Conservation (phyloP, 2,329 filamentous ascomycete genomes). For the Fusarium fracticaudum region DNA sequence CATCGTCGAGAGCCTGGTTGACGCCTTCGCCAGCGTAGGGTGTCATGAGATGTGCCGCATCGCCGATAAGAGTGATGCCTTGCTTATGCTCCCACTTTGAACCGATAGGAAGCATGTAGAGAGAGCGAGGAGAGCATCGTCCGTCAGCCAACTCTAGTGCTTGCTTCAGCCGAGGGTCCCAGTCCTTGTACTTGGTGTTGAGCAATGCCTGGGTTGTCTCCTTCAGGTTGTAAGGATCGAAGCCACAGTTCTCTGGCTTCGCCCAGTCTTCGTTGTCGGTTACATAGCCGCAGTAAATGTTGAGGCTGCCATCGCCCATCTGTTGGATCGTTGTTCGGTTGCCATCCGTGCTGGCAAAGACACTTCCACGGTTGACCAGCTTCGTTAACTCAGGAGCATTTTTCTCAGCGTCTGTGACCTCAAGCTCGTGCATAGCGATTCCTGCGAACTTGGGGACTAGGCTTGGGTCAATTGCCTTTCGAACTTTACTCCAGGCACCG, state of each 20-base stretch:
- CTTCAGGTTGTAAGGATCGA: conserved; percentile 53
- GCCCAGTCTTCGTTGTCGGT: conserved; percentile 53
- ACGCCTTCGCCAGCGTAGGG: conserved; percentile 69
- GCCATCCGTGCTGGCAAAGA: conserved; percentile 56
- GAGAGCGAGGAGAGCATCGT: conserved; percentile 51
- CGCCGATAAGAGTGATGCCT: conserved; percentile 65
- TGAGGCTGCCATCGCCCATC: conserved; percentile 60
- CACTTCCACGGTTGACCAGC: conserved; percentile 57
- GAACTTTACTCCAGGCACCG: conserved; percentile 51
- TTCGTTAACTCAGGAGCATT: conserved; percentile 55
- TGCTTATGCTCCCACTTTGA: conserved; percentile 57
- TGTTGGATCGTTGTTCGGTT: conserved; percentile 52
- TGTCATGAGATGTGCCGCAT: conserved; percentile 69
- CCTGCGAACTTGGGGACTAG: conserved; percentile 57
- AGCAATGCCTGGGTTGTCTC: conserved; percentile 52
- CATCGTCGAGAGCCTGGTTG: conserved; percentile 66
- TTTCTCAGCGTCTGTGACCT: conserved; percentile 52
- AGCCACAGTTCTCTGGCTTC: conserved; percentile 52
- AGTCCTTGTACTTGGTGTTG: conserved; percentile 50
- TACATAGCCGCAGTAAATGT: conserved; percentile 51
- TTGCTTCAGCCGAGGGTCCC: conserved; percentile 53
- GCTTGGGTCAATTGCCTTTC: conserved; percentile 46
- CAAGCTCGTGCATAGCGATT: conserved; percentile 55
- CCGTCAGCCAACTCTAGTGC: conserved; percentile 54
- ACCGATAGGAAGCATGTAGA: conserved; percentile 64